Evolutionary conservation across 176 grass and related monocot species (phyloP).

Genomic region (Phoenix dactylifera): DNA sequence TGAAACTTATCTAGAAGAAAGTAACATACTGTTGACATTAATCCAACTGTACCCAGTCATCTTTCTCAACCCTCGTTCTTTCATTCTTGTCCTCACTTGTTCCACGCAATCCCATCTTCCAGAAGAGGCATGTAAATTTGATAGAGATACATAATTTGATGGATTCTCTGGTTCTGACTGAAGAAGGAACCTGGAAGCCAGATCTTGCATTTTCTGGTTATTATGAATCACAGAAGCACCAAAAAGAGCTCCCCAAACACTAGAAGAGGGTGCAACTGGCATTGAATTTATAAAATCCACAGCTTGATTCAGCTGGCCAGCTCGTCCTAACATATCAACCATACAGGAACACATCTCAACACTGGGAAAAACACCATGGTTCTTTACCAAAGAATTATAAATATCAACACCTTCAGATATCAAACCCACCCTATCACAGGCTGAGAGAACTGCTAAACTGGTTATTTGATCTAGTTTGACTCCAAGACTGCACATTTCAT

Average conservation of each 20-base stretch:
- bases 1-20: too few species aligned
- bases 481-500: constrained; percentile 38
- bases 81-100: constrained; percentile 51
- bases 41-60: constrained; percentile 43
- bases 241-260: constrained; percentile 65
- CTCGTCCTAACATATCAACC: constrained; percentile 50
- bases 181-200: constrained; percentile 43
- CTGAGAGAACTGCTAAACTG: constrained; percentile 49
- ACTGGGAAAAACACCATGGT: constrained; percentile 41
- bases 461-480: constrained; percentile 44
- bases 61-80: constrained; percentile 34
- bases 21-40: background rate
- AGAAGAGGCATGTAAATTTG: constrained; percentile 54
- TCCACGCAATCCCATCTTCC: constrained; percentile 52
- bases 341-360: constrained; percentile 58
- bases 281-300: constrained; percentile 53
- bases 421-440: constrained; percentile 41
- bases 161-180: constrained; percentile 32
- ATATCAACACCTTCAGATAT: constrained; percentile 42
- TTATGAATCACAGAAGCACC: constrained; percentile 43
- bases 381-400: constrained; percentile 38
- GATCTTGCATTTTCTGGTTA: constrained; percentile 43
- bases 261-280: constrained; percentile 30
- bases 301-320: constrained; percentile 33
- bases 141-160: constrained; percentile 46